Evolutionary conservation across 257 asterid species (phyloP), one percentile per base, ranked within the genome.

Genomic region (Solanum chiquidenum): DNA sequence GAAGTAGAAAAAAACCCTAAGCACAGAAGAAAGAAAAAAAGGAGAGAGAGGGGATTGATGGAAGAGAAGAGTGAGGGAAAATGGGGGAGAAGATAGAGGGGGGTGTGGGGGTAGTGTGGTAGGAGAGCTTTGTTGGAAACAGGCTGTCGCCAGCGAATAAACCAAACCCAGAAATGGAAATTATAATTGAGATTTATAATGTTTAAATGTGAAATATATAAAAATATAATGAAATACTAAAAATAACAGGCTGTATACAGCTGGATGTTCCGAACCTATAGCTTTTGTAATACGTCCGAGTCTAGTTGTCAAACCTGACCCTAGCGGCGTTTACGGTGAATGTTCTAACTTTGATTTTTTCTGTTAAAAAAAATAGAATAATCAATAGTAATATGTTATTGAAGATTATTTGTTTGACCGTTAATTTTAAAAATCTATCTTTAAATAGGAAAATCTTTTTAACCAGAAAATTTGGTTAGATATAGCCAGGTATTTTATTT

Each of bases 141-240:
- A 95, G 98, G 92, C 98, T 95, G 98, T 94, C 92, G 90, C 94
- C 97, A 95, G 96, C 97, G 87, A 92, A 90, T 91, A 88, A 94
- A 91, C 91, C 94, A 91, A 89, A 91, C 86, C 66, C 55, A 55
- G 74, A 87, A 79, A 40, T 33, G 55, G 73, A 83, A 86, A 87
- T 46, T 34, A 84, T 40, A 86, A 40, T 60, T 66, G 21, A 10
- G 38, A 74, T 86, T 74, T 69, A 29, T 84, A 68, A 62, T 62
- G 79, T 68, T 68, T 84, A 77, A 69, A 69, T 58, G 62, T 20
- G n/a, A 12, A 13, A 12, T 25, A 62, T 62, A 23, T 13, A 37
- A n/a, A 7, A 20, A 55, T 62, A 23, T n/a, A 2, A 29, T 12
- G 55, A 62, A 29, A 23, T 10, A 31, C 12, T 7, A 37, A 60